Conservation (phyloP, 2,329 filamentous ascomycete genomes). For the Fusarium sp. region DNA sequence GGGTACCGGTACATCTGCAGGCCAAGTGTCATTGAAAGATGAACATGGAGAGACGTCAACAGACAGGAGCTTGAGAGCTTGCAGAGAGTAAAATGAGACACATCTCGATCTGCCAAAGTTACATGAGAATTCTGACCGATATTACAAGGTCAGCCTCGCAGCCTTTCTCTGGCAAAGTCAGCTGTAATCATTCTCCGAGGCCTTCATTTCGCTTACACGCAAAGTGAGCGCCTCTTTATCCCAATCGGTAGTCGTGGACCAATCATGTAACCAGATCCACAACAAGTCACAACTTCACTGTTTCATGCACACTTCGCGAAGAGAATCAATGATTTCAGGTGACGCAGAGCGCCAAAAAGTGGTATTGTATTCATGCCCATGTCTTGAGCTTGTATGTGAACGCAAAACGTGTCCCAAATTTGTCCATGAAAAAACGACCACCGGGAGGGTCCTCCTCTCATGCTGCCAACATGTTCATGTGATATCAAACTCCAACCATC, state of each 20-base stretch:
- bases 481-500: slow-evolving; percentile 40
- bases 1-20: slow-evolving; percentile 2
- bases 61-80: neutral
- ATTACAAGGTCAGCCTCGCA: neutral
- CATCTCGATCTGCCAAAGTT: neutral
- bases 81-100: neutral
- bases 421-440: slow-evolving; percentile 43
- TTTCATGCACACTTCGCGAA: neutral
- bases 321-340: slow-evolving; percentile 1
- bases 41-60: neutral
- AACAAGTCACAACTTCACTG: slow-evolving; percentile 9
- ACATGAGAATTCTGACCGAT: neutral
- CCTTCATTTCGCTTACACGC: slow-evolving; percentile 30
- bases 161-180: neutral
- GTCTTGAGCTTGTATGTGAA: slow-evolving; percentile 41
- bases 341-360: slow-evolving; percentile 35
- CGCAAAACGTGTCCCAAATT: slow-evolving; percentile 41
- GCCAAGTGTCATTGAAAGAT: neutral
- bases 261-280: slow-evolving; percentile 17
- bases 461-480: slow-evolving; percentile 35
- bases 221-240: slow-evolving; percentile 2
- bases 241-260: slow-evolving; percentile 26
- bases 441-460: slow-evolving; percentile 29
- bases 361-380: slow-evolving; percentile 44
- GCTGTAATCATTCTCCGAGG: neutral